Percentiles rank a stretch among this genome's conserved stretches.
Conservation (phyloP, 1,139 yeast species). For the Saccharomyces hybrid region DNA sequence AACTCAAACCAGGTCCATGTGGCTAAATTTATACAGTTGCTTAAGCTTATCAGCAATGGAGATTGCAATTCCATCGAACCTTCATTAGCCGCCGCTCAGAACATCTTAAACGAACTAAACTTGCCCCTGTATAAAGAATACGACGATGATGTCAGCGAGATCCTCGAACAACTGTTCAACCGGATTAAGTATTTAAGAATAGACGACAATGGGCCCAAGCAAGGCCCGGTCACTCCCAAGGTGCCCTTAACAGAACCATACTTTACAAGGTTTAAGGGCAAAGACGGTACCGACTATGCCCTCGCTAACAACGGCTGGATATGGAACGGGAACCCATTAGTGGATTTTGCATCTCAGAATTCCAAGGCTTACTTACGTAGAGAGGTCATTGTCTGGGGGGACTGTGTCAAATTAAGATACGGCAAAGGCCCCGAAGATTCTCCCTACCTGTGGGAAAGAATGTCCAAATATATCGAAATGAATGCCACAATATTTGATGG, state of each 20-base stretch:
- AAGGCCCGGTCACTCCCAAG: conserved; percentile 53
- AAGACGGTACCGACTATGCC: conserved; percentile 52
- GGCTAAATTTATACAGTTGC: conserved; percentile 41
- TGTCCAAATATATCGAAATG: conserved; percentile 66
- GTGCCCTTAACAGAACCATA: conserved; percentile 76
- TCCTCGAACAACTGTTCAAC: conserved; percentile 61
- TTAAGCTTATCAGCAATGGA: conserved; percentile 33
- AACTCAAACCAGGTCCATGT: conserved; percentile 50
- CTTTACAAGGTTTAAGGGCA: conserved; percentile 61
- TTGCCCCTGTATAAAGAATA: conserved; percentile 63
- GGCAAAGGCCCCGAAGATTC: conserved; percentile 74
- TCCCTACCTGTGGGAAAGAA: conserved; percentile 82
- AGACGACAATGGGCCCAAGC: conserved; percentile 71
- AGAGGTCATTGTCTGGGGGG: conserved; percentile 97
- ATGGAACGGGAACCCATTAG: conserved; percentile 92
- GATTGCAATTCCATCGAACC: conserved; percentile 33
- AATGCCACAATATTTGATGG: conserved; percentile 81
- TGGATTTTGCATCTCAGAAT: conserved; percentile 79
- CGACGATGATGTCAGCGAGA: conserved; percentile 61
- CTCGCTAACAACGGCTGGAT: conserved; percentile 97
- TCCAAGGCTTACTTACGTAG: conserved; percentile 81
- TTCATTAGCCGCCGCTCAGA: conserved; percentile 36
- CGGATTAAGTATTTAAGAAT: conserved; percentile 70
- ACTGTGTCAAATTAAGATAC: conserved; percentile 87
- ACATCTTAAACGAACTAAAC: conserved; percentile 70